Conservation (phyloP, 2,329 filamentous ascomycete genomes). For the Colletotrichum lentis region DNA sequence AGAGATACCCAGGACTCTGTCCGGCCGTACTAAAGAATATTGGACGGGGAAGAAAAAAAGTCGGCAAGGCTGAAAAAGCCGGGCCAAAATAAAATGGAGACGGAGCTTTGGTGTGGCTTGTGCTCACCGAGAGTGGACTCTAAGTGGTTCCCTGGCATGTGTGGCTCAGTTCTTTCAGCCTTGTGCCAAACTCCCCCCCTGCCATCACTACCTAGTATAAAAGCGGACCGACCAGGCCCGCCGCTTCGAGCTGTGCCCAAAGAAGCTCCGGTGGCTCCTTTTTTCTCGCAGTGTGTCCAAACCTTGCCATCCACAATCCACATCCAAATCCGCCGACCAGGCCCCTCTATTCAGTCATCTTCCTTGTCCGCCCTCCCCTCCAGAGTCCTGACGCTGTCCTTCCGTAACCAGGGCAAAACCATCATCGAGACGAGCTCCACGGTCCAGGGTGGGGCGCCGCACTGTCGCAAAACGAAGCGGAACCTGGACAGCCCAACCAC, state of each 20-base stretch:
- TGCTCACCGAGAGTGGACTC: neutral
- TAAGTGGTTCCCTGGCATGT: neutral
- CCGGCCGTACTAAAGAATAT: neutral
- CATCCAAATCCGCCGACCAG: neutral
- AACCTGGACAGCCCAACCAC: conserved; percentile 5
- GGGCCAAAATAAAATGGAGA: conserved; percentile 31
- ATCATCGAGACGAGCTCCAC: neutral
- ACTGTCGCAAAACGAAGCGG: conserved; percentile 11
- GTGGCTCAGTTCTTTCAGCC: conserved; percentile 16
- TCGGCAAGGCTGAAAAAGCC: conserved; percentile 37
- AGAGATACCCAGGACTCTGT: too few species aligned
- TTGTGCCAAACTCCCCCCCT: conserved; percentile 19
- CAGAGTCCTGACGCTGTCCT: neutral
- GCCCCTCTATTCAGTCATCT: conserved; percentile 26
- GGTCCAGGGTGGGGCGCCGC: conserved; percentile 1
- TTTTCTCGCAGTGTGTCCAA: neutral
- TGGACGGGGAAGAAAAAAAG: conserved; percentile 33
- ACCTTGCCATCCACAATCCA: neutral
- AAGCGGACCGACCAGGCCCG: neutral
- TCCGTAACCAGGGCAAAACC: neutral
- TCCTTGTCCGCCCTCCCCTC: too few species aligned
- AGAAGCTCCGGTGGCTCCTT: conserved; percentile 13
- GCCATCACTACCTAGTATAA: conserved; percentile 4
- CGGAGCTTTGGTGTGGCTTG: conserved; percentile 1
- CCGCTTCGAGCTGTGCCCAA: neutral